phyloP scores from a whole-genome alignment of 2,329 filamentous ascomycete species.

The Penicillium corylophilum region DNA sequence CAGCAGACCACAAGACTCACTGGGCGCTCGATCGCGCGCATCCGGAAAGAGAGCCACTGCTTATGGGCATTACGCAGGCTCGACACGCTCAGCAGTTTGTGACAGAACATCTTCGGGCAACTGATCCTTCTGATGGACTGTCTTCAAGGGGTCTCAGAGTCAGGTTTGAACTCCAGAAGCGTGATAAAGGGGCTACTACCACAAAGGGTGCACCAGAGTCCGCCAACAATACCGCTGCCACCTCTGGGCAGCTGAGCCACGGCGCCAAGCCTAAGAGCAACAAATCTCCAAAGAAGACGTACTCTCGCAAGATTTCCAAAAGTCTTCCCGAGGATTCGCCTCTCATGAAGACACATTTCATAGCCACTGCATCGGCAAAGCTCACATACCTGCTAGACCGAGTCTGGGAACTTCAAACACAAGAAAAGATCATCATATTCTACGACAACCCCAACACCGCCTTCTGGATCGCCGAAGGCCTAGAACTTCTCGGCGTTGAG shows the following conservation, averaged over 20 bases:
- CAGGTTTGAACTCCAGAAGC: constrained; percentile 27
- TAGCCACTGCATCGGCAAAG: constrained; percentile 84
- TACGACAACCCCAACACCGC: constrained; percentile 87
- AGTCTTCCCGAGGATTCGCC: constrained; percentile 46
- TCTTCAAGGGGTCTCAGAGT: constrained; percentile 42
- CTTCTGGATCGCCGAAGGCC: constrained; percentile 77
- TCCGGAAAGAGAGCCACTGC: constrained; percentile 44
- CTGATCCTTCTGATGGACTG: constrained; percentile 42
- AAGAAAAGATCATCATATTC: constrained; percentile 88
- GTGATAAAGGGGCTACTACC: constrained; percentile 12
- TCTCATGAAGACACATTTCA: constrained; percentile 60
- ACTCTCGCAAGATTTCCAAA: constrained; percentile 27
- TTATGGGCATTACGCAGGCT: constrained; percentile 60
- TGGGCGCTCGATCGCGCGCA: constrained; percentile 65
- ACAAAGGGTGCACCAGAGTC: constrained; percentile 21
- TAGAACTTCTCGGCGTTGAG: constrained; percentile 68
- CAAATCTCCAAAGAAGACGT: constrained; percentile 32
- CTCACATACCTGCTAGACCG: constrained; percentile 79
- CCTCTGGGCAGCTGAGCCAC: constrained; percentile 18
- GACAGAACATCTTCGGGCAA: constrained; percentile 33
- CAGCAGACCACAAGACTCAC: constrained; percentile 55
- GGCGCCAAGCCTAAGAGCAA: constrained; percentile 27
- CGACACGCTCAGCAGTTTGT: constrained; percentile 58
- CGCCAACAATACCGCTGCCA: constrained; percentile 12
- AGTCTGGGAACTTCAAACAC: constrained; percentile 64